A percentile compares a stretch with the other conserved stretches of the same genome.
Evolutionary conservation across 2,329 filamentous ascomycete species (phyloP).

Genomic region (Mycosphaerelloides madeirae): DNA sequence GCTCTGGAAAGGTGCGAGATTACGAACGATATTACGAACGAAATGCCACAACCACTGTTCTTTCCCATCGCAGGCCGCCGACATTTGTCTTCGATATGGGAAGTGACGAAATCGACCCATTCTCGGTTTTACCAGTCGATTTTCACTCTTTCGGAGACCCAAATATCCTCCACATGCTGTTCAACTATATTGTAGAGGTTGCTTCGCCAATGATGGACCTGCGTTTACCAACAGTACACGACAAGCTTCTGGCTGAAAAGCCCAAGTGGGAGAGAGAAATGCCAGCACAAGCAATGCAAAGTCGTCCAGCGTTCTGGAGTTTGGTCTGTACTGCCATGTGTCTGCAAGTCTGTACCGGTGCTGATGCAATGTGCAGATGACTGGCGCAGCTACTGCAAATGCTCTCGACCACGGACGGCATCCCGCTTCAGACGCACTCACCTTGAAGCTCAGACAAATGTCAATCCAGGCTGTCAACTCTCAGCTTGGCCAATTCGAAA

Average conservation of each 20-base stretch:
- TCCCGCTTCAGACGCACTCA: conserved; percentile 5
- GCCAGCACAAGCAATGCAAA: conserved; percentile 10
- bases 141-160: conserved; percentile 13
- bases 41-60: too few species aligned
- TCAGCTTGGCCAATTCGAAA: conserved; percentile 2
- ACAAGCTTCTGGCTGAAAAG: conserved; percentile 6
- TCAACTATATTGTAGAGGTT: conserved; percentile 10
- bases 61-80: neutral
- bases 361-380: neutral
- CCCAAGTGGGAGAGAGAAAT: conserved; percentile 14
- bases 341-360: conserved; percentile 1
- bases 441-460: conserved; percentile 14
- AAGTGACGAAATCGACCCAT: conserved; percentile 11
- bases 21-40: neutral
- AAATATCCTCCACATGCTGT: conserved; percentile 10
- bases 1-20: too few species aligned
- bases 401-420: neutral
- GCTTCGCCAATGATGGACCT: conserved; percentile 14
- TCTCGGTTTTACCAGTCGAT: conserved; percentile 9
- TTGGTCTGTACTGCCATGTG: conserved; percentile 12
- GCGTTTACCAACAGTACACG: conserved; percentile 10
- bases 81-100: conserved; percentile 1
- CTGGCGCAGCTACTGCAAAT: too few species aligned
- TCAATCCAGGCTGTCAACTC: conserved; percentile 13
- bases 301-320: conserved; percentile 15